Percentiles rank a stretch among this genome's conserved stretches.
These are phyloP conservation scores for Cytospora schulzeri DNA, from an alignment of 2,329 filamentous ascomycete species.

Conservation along the genomic window DNA sequence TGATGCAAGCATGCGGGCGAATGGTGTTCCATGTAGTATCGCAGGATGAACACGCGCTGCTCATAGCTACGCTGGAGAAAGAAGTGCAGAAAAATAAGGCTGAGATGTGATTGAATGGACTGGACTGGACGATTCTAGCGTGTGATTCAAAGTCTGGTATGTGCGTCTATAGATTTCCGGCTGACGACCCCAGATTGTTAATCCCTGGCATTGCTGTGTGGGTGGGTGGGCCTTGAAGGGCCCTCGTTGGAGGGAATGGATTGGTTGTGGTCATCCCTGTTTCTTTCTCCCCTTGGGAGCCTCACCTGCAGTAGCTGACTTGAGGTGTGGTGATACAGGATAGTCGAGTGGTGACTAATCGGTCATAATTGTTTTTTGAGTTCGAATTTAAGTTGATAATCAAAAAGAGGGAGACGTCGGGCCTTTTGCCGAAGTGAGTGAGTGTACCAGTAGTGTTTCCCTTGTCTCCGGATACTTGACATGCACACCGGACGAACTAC, in stretches of 20 bases:
- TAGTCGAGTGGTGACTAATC: background rate
- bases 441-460: too few relatives aligned
- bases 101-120: constrained; percentile 16
- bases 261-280: constrained; percentile 11
- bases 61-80: background rate
- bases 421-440: background rate
- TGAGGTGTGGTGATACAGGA: constrained; percentile 1
- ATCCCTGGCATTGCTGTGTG: background rate
- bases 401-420: background rate
- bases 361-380: background rate
- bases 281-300: background rate
- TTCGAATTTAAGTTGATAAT: background rate
- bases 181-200: background rate
- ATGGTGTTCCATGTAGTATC: background rate
- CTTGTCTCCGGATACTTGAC: background rate
- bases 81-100: constrained; percentile 15
- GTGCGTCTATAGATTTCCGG: background rate
- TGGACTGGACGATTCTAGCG: constrained; percentile 11
- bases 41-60: background rate
- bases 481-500: background rate
- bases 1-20: background rate
- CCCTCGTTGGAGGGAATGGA: background rate
- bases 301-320: background rate
- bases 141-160: background rate
- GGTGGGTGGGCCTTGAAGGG: background rate